Base-by-base conservation (phyloP, 371 early-diverging fungal species). In the Lichtheimia ramosa region DNA sequence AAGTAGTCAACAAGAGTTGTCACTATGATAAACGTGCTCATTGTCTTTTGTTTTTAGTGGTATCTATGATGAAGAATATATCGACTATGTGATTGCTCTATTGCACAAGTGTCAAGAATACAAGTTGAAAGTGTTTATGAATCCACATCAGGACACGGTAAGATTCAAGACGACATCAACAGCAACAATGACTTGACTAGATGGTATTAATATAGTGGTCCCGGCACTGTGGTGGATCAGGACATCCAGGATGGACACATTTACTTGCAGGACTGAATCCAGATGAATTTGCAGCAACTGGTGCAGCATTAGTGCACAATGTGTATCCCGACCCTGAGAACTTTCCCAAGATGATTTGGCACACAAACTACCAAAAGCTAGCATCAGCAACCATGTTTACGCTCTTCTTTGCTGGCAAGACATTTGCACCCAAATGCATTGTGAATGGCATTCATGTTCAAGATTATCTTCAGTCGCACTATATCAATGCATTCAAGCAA, bases 201-300 rank as follows among this genome's bases (percentile, higher is more conserved):
- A n/a, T n/a, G n/a, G n/a, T n/a, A n/a, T n/a, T n/a, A n/a, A 18
- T 14, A 21, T 69, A 84, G 86, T 91, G 92, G 90, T 85, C 89
- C 54, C 74, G 92, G 27, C 83, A 85, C 48, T 82, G 84, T 46
- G 95, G 95, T 10, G 95, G 93, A 5, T 86, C 87, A 14, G 96
- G 96, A 3, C 92, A 92, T 25, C 96, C 96, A 15, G 83, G 89
- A 5, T 94, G 95, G 95, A 92, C 93, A 12, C 73, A 90, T 53
- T 69, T 83, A 39, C 73, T 90, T 12, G 93, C 81, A 18, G 93
- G 93, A 5, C 66, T 94, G 13, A 84, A 92, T 52, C 76, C 88
- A 14, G 54, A 61, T 3, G 58, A 81, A 43, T 91, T 94, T 43
- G 64, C 79, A 20, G 75, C 66, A 8, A 87, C 90, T 0, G 84